Conservation (phyloP, 2,329 filamentous ascomycete genomes). For the Colletotrichum higginsianum region DNA sequence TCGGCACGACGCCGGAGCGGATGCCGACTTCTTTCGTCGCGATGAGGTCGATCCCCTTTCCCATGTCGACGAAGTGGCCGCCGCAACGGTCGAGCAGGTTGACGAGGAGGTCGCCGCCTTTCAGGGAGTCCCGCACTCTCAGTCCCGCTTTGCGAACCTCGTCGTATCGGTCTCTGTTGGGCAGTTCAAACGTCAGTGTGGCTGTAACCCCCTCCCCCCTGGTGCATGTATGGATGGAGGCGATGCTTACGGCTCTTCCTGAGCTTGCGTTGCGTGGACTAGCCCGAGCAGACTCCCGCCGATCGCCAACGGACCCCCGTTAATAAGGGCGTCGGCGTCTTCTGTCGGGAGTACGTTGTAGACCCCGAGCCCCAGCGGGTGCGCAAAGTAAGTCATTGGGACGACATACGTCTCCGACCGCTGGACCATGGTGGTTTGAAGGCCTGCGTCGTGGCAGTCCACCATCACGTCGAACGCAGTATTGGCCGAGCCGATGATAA, state of each 20-base stretch:
- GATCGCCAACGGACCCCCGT: conserved; percentile 27
- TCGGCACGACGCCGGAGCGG: conserved; percentile 49
- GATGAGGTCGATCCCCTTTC: conserved; percentile 50
- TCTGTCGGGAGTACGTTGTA: conserved; percentile 48
- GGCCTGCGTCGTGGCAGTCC: conserved; percentile 51
- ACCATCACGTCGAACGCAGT: conserved; percentile 58
- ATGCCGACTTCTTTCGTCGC: conserved; percentile 48
- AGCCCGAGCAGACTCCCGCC: conserved; percentile 26
- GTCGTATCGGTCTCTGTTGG: conserved; percentile 31
- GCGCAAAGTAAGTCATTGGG: conserved; percentile 49
- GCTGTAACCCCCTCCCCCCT: background rate
- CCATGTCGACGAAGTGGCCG: conserved; percentile 56
- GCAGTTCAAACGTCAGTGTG: background rate
- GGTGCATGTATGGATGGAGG: conserved; percentile 26
- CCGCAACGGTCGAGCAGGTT: conserved; percentile 51
- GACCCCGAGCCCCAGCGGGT: conserved; percentile 47
- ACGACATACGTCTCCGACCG: conserved; percentile 55
- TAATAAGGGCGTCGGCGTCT: conserved; percentile 44
- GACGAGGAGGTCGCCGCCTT: conserved; percentile 36
- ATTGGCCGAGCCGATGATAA: conserved; percentile 58
- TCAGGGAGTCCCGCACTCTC: conserved; percentile 32
- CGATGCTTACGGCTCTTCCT: conserved; percentile 39
- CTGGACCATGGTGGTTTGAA: conserved; percentile 53
- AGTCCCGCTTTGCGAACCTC: conserved; percentile 19
- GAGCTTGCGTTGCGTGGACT: conserved; percentile 26